phyloP scores from a whole-genome alignment of 305 asterid genomes.

The Fraxinus sp. region DNA sequence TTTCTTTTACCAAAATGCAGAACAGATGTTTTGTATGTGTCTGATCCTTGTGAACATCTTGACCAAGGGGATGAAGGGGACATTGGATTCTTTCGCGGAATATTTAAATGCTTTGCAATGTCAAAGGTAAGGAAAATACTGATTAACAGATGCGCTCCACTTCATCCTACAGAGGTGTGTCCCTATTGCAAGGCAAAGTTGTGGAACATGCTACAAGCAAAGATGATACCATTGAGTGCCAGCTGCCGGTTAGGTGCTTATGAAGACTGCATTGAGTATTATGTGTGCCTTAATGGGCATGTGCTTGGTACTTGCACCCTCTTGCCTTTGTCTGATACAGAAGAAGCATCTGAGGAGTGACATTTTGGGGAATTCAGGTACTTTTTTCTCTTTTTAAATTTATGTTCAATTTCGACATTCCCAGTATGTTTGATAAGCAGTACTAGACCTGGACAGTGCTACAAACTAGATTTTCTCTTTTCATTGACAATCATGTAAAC shows the following conservation, averaged over 20 bases:
- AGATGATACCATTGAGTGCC: conserved; percentile 89
- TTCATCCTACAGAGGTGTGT: conserved; percentile 80
- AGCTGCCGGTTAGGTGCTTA: conserved; percentile 91
- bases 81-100: conserved; percentile 83
- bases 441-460: neutral
- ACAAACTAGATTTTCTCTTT: neutral
- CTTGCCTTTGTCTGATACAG: conserved; percentile 89
- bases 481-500: no score
- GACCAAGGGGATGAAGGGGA: conserved; percentile 99
- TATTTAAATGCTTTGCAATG: conserved; percentile 69
- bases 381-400: neutral
- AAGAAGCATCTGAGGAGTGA: conserved; percentile 73
- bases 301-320: conserved; percentile 87
- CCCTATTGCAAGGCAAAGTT: conserved; percentile 91
- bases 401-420: neutral
- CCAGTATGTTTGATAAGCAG: neutral
- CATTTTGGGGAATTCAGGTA: conserved; percentile 33
- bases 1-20: conserved; percentile 80
- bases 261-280: conserved; percentile 84
- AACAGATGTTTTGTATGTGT: conserved; percentile 78
- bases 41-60: conserved; percentile 96
- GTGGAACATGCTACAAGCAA: conserved; percentile 87
- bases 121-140: conserved; percentile 77
- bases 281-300: conserved; percentile 91
- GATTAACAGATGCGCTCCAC: conserved; percentile 59